These are phyloP conservation scores for Magnolia officinalis DNA, from an alignment of 164 flowering plant genomes.

Conservation along the genomic window DNA sequence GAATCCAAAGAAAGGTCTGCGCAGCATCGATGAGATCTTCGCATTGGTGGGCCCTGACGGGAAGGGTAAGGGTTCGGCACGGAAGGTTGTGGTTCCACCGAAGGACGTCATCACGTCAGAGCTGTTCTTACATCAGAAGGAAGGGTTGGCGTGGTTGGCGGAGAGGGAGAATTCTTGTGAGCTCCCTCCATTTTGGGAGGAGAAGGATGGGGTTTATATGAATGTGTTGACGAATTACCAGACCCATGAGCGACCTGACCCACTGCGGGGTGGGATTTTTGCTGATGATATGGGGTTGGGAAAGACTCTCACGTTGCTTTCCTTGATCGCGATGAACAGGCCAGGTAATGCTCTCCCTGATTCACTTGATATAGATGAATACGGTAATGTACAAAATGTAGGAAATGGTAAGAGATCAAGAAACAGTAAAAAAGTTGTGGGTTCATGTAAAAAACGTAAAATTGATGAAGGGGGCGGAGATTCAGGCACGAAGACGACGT, in stretches of 20 bases:
- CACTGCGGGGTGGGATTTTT: slow-evolving; percentile 79
- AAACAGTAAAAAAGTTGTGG: slow-evolving; percentile 20
- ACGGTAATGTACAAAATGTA: neutral
- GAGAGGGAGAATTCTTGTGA: slow-evolving; percentile 65
- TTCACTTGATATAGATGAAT: slow-evolving; percentile 3
- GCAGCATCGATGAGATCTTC: slow-evolving; percentile 66
- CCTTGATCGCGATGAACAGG: slow-evolving; percentile 72
- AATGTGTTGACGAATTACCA: slow-evolving; percentile 69
- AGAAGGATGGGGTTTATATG: slow-evolving; percentile 47
- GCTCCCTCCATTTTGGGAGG: slow-evolving; percentile 93
- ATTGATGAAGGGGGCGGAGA: slow-evolving; percentile 8
- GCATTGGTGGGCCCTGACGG: slow-evolving; percentile 47
- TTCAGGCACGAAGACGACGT: slow-evolving; percentile 37
- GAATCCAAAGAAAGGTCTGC: slow-evolving; percentile 18
- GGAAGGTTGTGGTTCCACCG: slow-evolving; percentile 54
- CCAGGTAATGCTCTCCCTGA: slow-evolving; percentile 12
- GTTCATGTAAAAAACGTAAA: slow-evolving; percentile 35
- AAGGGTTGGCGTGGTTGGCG: slow-evolving; percentile 80
- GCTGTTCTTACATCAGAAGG: slow-evolving; percentile 74
- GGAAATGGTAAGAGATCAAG: slow-evolving; percentile 31
- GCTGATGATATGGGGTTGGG: slow-evolving; percentile 99
- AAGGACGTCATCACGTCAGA: slow-evolving; percentile 49
- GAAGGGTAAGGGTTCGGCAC: slow-evolving; percentile 21
- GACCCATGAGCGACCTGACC: slow-evolving; percentile 56
- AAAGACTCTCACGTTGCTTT: slow-evolving; percentile 84